These are phyloP conservation scores for Inonotus obliquus DNA, from an alignment of 1,284 basidiomycete species.

Conservation along the genomic window DNA sequence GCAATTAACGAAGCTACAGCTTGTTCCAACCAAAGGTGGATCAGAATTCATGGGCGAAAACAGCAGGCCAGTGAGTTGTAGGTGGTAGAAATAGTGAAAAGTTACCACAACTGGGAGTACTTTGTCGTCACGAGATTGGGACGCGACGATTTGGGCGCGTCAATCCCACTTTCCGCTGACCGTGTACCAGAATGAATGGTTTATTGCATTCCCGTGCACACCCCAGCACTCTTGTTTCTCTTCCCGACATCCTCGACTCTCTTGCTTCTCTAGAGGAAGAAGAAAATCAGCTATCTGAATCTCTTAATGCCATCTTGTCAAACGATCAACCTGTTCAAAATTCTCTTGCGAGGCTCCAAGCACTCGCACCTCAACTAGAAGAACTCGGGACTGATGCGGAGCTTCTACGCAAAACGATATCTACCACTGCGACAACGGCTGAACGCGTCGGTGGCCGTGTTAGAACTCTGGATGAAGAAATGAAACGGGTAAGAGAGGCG, in stretches of 20 bases:
- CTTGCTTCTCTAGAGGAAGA: conserved; percentile 74
- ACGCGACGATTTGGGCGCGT: background rate
- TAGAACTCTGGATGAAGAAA: conserved; percentile 84
- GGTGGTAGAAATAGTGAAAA: background rate
- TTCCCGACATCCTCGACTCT: conserved; percentile 65
- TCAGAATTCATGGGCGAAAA: background rate
- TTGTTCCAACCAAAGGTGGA: background rate
- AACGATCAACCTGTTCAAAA: conserved; percentile 61
- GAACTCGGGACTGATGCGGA: conserved; percentile 58
- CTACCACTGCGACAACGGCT: conserved; percentile 75
- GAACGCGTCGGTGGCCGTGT: conserved; percentile 89
- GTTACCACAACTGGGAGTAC: background rate
- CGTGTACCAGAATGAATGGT: background rate
- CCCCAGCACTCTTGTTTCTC: conserved; percentile 42
- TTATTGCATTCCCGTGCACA: background rate
- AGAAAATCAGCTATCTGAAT: conserved; percentile 72
- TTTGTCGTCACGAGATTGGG: background rate
- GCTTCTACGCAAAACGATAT: conserved; percentile 53
- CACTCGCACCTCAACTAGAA: conserved; percentile 62
- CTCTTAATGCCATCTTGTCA: conserved; percentile 71
- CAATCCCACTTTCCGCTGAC: background rate
- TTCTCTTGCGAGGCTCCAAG: conserved; percentile 60
- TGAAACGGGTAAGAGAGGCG: conserved; percentile 81
- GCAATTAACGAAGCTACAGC: background rate
- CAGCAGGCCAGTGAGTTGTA: background rate